Evolutionary conservation across 192 early-diverging fungal genomes (phyloP).

Genomic region (Backusella tarrabulga): DNA sequence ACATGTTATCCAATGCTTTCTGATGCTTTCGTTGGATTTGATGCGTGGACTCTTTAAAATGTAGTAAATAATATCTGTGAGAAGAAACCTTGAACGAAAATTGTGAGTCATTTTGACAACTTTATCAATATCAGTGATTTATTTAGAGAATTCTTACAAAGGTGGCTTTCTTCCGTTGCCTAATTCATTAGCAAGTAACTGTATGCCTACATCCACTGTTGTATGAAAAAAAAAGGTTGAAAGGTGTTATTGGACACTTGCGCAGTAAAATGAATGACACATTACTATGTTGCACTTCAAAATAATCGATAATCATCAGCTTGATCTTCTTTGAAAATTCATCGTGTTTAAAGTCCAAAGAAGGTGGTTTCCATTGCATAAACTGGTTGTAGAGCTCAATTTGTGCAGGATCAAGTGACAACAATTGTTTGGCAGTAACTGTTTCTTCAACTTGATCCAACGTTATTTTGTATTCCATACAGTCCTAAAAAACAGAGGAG

Average conservation of each 20-base stretch:
- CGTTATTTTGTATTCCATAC: not conserved
- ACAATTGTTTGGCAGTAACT: not conserved
- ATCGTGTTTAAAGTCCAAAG: not conserved
- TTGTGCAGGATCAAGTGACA: not conserved
- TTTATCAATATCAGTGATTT: not conserved
- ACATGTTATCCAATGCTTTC: conserved; percentile 6
- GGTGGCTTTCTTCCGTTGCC: not conserved
- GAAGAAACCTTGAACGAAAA: not conserved
- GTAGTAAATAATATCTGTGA: not conserved
- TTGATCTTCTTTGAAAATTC: not conserved
- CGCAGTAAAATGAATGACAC: not conserved
- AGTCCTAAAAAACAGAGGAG: not conserved
- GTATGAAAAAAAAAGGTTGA: not conserved
- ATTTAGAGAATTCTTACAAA: not conserved
- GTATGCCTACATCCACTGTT: conserved; percentile 1
- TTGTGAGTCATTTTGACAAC: not conserved
- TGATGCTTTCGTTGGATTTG: not conserved
- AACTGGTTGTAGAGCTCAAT: not conserved
- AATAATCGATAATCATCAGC: conserved; percentile 11
- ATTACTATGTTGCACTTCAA: conserved; percentile 8
- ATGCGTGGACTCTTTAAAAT: not conserved
- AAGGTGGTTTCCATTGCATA: not conserved
- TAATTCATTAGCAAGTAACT: conserved; percentile 6
- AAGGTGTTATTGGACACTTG: not conserved
- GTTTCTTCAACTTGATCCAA: not conserved